These are phyloP conservation scores for Phyllostachys edulis DNA, from an alignment of 176 grass and related monocot genomes.

Conservation along the genomic window DNA sequence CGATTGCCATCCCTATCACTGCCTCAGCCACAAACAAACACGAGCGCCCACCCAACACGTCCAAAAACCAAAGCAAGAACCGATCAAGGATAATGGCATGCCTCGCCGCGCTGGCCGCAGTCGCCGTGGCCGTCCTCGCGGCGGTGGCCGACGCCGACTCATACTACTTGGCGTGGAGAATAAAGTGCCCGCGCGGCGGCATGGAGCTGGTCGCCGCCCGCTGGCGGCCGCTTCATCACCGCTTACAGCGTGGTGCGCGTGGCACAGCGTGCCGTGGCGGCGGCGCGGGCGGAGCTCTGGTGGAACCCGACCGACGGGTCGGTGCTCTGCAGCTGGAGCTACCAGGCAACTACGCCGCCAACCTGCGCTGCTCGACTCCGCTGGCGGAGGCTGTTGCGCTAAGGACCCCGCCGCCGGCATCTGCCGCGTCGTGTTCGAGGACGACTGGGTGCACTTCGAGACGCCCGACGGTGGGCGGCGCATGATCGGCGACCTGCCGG, in stretches of 20 bases:
- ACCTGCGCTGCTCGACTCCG: slow-evolving; percentile 34
- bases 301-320: neutral
- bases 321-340: slow-evolving; percentile 44
- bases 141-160: neutral
- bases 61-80: no score
- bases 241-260: slow-evolving; percentile 36
- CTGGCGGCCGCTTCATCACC: neutral
- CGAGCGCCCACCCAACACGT: no score
- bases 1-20: no score
- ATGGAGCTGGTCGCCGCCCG: slow-evolving; percentile 38
- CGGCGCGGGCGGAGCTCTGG: slow-evolving; percentile 28
- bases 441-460: slow-evolving; percentile 2
- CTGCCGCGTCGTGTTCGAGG: slow-evolving; percentile 50
- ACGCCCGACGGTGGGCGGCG: neutral
- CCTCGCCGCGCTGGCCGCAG: slow-evolving; percentile 29
- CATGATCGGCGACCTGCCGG: slow-evolving; percentile 39
- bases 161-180: slow-evolving; percentile 45
- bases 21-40: no score
- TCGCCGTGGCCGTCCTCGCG: neutral
- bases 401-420: slow-evolving; percentile 18
- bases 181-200: slow-evolving; percentile 5
- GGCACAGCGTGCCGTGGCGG: slow-evolving; percentile 24
- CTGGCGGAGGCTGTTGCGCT: slow-evolving; percentile 38
- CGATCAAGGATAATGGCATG: slow-evolving; percentile 5
- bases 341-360: slow-evolving; percentile 44